Conservation (phyloP, 306 rosid species). For the Cucurbita moschata region DNA sequence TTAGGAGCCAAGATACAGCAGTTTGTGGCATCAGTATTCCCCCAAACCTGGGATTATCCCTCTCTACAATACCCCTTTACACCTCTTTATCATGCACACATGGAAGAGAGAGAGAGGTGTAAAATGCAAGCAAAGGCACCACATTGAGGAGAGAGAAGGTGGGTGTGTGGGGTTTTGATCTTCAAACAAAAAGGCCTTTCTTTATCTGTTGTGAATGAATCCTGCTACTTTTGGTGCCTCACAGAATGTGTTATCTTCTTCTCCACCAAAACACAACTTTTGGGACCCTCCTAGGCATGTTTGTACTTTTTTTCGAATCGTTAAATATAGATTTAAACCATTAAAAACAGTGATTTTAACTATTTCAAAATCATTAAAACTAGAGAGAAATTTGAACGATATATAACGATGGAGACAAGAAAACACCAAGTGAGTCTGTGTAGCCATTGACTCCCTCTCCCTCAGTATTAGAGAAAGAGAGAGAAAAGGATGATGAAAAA, state of each 20-base stretch:
- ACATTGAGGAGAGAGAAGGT: conserved; percentile 26
- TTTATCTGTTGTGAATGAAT: conserved; percentile 19
- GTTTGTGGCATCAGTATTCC: conserved; percentile 32
- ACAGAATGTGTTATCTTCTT: conserved; percentile 25
- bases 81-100: conserved; percentile 45
- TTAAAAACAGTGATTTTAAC: no score
- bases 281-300: conserved; percentile 32
- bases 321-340: neutral
- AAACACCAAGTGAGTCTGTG: conserved; percentile 66
- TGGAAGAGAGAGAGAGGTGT: conserved; percentile 22
- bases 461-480: neutral
- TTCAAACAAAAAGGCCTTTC: no score
- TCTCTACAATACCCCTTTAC: conserved; percentile 35
- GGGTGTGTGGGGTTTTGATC: neutral
- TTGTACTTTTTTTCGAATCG: neutral
- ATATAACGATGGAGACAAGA: conserved; percentile 52
- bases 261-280: conserved; percentile 26
- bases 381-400: conserved; percentile 24
- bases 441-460: conserved; percentile 47
- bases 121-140: conserved; percentile 90
- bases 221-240: conserved; percentile 62
- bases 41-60: conserved; percentile 28
- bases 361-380: neutral
- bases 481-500: neutral
- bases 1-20: conserved; percentile 31